Evolutionary conservation across 352 stramenopile species (phyloP).

Genomic region (Phytophthora cactorum): DNA sequence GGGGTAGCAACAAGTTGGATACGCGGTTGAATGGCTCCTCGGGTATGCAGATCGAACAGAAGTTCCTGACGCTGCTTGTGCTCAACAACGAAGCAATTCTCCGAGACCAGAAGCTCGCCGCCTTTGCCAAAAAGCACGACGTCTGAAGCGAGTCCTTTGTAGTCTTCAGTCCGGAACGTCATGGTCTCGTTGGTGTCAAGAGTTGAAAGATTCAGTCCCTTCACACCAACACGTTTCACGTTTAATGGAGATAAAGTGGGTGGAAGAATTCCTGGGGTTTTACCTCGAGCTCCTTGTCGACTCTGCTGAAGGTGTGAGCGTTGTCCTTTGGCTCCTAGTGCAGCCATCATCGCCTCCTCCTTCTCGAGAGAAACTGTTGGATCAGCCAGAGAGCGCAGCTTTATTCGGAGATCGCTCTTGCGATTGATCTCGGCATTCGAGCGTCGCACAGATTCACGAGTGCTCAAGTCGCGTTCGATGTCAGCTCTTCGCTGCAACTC

Average conservation of each 20-base stretch:
- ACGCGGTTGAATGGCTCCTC: constrained; percentile 45
- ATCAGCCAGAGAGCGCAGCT: constrained; percentile 59
- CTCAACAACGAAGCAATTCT: constrained; percentile 61
- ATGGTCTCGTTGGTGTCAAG: constrained; percentile 14
- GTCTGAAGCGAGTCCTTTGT: constrained; percentile 54
- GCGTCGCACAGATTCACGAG: constrained; percentile 41
- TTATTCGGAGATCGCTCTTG: constrained; percentile 47
- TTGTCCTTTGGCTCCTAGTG: constrained; percentile 14
- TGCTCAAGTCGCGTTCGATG: constrained; percentile 54
- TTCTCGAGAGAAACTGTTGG: constrained; percentile 55
- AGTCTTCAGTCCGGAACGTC: constrained; percentile 64
- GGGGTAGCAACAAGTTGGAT: constrained; percentile 34
- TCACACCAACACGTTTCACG: constrained; percentile 2
- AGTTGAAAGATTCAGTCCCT: neutral
- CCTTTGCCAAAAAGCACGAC: constrained; percentile 45
- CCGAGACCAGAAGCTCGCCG: constrained; percentile 54
- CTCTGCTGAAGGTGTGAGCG: constrained; percentile 18
- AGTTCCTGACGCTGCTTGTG: constrained; percentile 53
- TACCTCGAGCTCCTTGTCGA: constrained; percentile 19
- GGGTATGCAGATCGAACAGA: constrained; percentile 41
- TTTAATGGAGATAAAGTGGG: constrained; percentile 14
- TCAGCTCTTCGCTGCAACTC: constrained; percentile 50
- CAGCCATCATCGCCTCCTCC: constrained; percentile 39
- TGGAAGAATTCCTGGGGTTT: constrained; percentile 4
- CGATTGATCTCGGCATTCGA: constrained; percentile 43